Conservation (phyloP, 805 yeast species). For the Teunomyces stri region DNA sequence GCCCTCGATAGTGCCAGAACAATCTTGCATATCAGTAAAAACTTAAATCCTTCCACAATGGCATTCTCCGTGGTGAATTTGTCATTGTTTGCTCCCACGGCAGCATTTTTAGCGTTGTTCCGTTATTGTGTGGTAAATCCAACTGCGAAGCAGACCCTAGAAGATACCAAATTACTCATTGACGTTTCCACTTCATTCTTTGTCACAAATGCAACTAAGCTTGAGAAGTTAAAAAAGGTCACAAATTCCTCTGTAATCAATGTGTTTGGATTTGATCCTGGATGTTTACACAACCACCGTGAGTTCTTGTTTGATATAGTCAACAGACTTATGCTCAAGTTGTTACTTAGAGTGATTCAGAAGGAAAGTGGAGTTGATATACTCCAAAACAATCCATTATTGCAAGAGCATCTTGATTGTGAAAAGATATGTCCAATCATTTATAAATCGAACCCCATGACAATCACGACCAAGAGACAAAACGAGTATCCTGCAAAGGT, state of each 20-base stretch:
- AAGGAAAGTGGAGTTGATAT: background rate
- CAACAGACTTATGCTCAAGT: background rate
- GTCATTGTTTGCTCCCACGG: slow-evolving; percentile 29
- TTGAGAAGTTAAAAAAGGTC: background rate
- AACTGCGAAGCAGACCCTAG: slow-evolving; percentile 19
- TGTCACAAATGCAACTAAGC: slow-evolving; percentile 1
- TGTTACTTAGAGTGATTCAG: slow-evolving; percentile 1
- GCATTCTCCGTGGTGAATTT: slow-evolving; percentile 25
- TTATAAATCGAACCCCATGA: background rate
- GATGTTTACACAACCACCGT: background rate
- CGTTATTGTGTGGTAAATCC: slow-evolving; percentile 24
- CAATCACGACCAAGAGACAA: background rate
- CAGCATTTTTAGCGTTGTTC: slow-evolving; percentile 22
- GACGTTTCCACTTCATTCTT: slow-evolving; percentile 19
- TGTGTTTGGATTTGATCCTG: background rate
- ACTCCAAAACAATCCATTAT: background rate
- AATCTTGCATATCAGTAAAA: slow-evolving; percentile 17
- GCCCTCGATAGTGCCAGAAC: slow-evolving; percentile 30
- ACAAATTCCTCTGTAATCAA: background rate
- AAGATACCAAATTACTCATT: slow-evolving; percentile 29
- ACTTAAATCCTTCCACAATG: slow-evolving; percentile 8
- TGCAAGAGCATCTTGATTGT: slow-evolving; percentile 1
- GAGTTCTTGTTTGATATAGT: slow-evolving; percentile 2
- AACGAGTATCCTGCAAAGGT: background rate
- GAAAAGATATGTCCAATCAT: background rate